phyloP scores from a whole-genome alignment of 2,329 filamentous ascomycete genomes.

The Alternaria gaisen region DNA sequence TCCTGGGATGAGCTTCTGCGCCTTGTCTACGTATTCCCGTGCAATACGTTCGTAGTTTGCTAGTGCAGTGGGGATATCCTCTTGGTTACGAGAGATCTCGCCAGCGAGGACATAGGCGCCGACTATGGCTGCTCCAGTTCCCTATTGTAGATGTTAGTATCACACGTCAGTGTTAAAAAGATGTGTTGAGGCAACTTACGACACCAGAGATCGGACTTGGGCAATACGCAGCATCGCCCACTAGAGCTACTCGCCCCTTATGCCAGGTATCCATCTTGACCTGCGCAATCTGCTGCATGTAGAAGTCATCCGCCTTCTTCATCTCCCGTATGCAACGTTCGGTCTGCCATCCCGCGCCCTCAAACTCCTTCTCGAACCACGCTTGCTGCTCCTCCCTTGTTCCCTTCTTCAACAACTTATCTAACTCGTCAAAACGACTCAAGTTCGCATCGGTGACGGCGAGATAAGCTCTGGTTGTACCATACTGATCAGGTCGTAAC shows the following conservation, averaged over 20 bases:
- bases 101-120: constrained; percentile 53
- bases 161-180: background rate
- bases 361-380: constrained; percentile 40
- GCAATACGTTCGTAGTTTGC: constrained; percentile 31
- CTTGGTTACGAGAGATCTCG: constrained; percentile 38
- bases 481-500: constrained; percentile 34
- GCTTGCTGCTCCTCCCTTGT: constrained; percentile 33
- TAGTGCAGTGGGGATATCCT: constrained; percentile 34
- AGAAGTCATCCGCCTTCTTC: constrained; percentile 55
- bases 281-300: constrained; percentile 55
- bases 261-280: constrained; percentile 50
- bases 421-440: constrained; percentile 30
- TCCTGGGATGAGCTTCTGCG: constrained; percentile 36
- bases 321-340: constrained; percentile 52
- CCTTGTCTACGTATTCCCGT: constrained; percentile 32
- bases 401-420: constrained; percentile 20
- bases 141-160: constrained; percentile 23
- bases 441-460: constrained; percentile 28
- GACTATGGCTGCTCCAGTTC: constrained; percentile 47
- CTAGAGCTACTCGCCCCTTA: constrained; percentile 45
- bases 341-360: constrained; percentile 51
- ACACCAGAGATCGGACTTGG: constrained; percentile 46
- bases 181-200: constrained; percentile 15
- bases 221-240: constrained; percentile 53
- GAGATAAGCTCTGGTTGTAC: constrained; percentile 30